Evolutionary conservation across 2,329 filamentous ascomycete species (phyloP).

Genomic region (Fusarium anguioides): DNA sequence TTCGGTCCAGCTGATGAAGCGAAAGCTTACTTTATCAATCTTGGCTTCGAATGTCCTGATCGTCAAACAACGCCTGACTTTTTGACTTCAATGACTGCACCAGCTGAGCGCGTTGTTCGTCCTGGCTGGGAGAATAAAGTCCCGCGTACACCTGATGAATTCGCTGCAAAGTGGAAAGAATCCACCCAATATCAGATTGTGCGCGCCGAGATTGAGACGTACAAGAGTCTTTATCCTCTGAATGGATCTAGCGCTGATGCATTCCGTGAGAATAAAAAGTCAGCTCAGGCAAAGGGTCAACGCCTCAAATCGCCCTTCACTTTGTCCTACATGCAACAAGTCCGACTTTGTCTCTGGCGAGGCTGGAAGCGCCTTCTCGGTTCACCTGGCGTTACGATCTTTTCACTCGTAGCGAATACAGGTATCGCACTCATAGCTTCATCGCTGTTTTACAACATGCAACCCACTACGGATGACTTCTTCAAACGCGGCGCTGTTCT

Average conservation of each 20-base stretch:
- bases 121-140: conserved; percentile 50
- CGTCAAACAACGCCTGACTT: conserved; percentile 74
- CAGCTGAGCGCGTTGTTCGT: conserved; percentile 49
- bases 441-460: conserved; percentile 35
- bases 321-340: conserved; percentile 59
- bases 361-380: conserved; percentile 54
- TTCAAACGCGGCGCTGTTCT: conserved; percentile 57
- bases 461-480: conserved; percentile 27
- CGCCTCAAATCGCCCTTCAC: conserved; percentile 61
- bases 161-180: conserved; percentile 51
- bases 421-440: conserved; percentile 28
- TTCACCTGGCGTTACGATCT: conserved; percentile 36
- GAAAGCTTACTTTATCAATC: conserved; percentile 68
- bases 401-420: conserved; percentile 18
- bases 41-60: conserved; percentile 72
- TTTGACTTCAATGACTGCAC: conserved; percentile 65
- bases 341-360: conserved; percentile 56
- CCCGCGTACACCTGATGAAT: conserved; percentile 53
- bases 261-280: conserved; percentile 44
- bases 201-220: conserved; percentile 48
- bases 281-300: conserved; percentile 49
- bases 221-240: conserved; percentile 44
- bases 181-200: conserved; percentile 35
- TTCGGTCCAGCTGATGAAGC: conserved; percentile 69
- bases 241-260: conserved; percentile 39